These are phyloP conservation scores for Plectosphaerella plurivora DNA, from an alignment of 2,329 filamentous ascomycete genomes.

Conservation along the genomic window DNA sequence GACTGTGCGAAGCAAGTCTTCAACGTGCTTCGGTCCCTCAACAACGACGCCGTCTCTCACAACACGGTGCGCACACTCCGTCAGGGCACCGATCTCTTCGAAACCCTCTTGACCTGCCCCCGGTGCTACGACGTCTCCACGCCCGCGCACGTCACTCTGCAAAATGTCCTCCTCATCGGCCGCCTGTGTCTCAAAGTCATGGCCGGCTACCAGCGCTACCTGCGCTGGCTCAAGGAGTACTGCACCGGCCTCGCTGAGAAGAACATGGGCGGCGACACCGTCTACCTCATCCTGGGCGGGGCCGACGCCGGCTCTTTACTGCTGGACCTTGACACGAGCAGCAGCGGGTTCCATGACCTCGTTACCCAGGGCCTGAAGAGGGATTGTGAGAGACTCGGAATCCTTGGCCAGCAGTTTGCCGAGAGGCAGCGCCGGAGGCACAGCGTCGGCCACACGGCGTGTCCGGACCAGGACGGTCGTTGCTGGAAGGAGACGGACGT, in stretches of 20 bases:
- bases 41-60: not conserved
- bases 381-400: constrained; percentile 14
- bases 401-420: constrained; percentile 16
- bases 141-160: constrained; percentile 19
- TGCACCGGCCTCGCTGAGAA: not conserved
- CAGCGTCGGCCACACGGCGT: constrained; percentile 19
- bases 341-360: not conserved
- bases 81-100: constrained; percentile 8
- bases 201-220: constrained; percentile 17
- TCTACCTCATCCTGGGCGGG: not conserved
- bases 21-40: not conserved
- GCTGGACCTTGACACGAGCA: not conserved
- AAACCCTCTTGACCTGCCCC: constrained; percentile 16
- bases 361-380: not conserved
- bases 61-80: not conserved
- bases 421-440: constrained; percentile 20
- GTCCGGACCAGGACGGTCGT: constrained; percentile 16
- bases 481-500: constrained; percentile 18
- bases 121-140: constrained; percentile 22
- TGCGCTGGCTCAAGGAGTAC: constrained; percentile 16
- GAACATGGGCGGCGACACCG: constrained; percentile 10
- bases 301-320: not conserved
- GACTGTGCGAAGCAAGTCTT: not conserved
- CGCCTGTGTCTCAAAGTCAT: constrained; percentile 20
- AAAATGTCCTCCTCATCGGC: constrained; percentile 22